Evolutionary conservation across 2,329 filamentous ascomycete species (phyloP), one percentile per base, ranked within the genome.

Genomic region (Aspergillus pseudonomiae): DNA sequence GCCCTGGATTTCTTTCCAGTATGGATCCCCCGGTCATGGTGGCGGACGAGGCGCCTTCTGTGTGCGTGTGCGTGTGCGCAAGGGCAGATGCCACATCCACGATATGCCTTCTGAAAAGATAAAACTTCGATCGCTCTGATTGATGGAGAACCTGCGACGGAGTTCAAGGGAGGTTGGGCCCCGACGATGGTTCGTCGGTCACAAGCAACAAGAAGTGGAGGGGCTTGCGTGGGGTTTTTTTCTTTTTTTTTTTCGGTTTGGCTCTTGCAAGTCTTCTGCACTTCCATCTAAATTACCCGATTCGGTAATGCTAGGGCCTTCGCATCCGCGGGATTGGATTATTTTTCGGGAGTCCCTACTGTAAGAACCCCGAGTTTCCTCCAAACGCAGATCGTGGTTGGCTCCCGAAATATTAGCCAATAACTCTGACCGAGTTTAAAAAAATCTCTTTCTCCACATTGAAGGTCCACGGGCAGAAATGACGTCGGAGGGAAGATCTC

Each of bases 171-270:
- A 61, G 61, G 57, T 58, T 32, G 59, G 55, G 45, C 30, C 14
- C 55, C 55, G 32, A 59, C 56, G 50, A 64, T 64, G 63, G 63
- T 65, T 65, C 58, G 63, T 65, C 63, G 54, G 63, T 61, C 57
- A 53, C 57, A 45, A 60, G 58, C 32, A 48, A 19, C 14, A 32
- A 21, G 41, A n/a, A 50, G 57, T 45, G 41, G 57, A 34, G 43
- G 43, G 32, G 43, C 24, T 39, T 59, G 26, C 19, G 55, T 21
- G 39, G 39, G 57, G 28, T 36, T 34, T 16, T 34, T 16, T 19
- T 30, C n/a, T 34, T 28, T 5, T 2, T 10, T 41, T 41, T 24
- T 24, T 24, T 24, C 21, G 21, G 21, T 24, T 41, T 41, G 39
- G 39, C 39, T 41, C 21, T 52, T 32, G 9, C 19, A 30, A 52